Base-by-base conservation (phyloP, 345 rosid genomes). In the Hibiscus mutabilis region DNA sequence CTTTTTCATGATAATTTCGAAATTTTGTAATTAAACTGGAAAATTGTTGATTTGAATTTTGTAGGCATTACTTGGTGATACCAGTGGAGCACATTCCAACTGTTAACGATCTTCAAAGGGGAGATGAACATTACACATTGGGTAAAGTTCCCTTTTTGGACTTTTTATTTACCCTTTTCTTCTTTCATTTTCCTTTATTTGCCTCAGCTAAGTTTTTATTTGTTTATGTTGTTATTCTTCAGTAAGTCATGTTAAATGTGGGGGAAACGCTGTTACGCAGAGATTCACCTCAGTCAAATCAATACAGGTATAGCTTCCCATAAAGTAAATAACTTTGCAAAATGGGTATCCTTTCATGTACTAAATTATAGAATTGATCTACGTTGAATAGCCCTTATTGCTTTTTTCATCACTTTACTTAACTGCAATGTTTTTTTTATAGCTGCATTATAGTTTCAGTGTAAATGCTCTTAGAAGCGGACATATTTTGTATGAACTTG, bases 1-100 rank as follows among this genome's bases (percentile, higher is more conserved):
- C 14, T 3, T 69, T 55, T 6, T 12, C 31, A 37, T 59, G 14
- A 19, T 21, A 5, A 52, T 52, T 29, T 37, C 8, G n/a, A 21
- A 11, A 7, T 62, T 51, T 18, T 16, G 21, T 27, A 25, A 13
- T n/a, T 59, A 3, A 24, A 19, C 27, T 0, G 31, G 3, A 22
- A 51, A 21, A 21, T 24, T 62, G 40, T 10, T 27, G 15, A 27
- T 21, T 27, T 4, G 10, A 2, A 10, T 25, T 47, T 76, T 60
- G 35, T 70, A 91, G 98, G 86, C 98, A 94, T 77, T 94, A 87
- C 80, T 80, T 88, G 86, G 93, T 93, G 18, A 86, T 91, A 76
- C 95, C 98, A 35, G 81, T 80, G 71, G 72, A 83, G 79, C 97
- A 91, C 75, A 87, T 94, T 82, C 76, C 95, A 19, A 88, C 95